Conservation (phyloP, 2,329 filamentous ascomycete genomes). For the Didymella glomerata region DNA sequence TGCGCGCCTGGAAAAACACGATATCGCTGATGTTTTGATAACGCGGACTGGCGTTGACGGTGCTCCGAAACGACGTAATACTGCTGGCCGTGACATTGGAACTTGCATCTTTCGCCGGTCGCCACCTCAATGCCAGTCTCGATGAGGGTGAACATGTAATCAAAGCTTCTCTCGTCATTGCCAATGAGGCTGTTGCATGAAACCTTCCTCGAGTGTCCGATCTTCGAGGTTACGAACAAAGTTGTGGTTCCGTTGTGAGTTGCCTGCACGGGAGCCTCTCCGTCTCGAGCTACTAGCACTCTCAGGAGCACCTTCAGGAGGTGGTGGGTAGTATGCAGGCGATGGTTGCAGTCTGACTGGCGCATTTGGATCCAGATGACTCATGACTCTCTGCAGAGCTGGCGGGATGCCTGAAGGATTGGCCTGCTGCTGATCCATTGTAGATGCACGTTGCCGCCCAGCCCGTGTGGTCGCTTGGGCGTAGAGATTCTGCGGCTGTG, state of each 20-base stretch:
- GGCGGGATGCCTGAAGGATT: conserved; percentile 91
- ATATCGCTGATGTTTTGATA: conserved; percentile 1
- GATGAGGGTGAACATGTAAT: background rate
- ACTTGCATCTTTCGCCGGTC: background rate
- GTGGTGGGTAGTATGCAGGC: conserved; percentile 95
- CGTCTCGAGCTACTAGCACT: conserved; percentile 72
- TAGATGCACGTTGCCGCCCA: conserved; percentile 87
- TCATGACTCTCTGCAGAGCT: conserved; percentile 92
- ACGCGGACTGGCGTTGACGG: background rate
- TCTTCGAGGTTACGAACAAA: conserved; percentile 97
- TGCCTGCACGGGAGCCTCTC: conserved; percentile 76
- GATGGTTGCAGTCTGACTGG: conserved; percentile 95
- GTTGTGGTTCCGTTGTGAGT: conserved; percentile 73
- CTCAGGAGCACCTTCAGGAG: conserved; percentile 80
- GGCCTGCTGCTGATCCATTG: conserved; percentile 93
- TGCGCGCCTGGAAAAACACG: background rate
- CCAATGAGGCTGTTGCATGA: conserved; percentile 77
- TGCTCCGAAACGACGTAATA: conserved; percentile 25
- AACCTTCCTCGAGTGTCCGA: conserved; percentile 90
- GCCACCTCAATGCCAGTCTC: conserved; percentile 14
- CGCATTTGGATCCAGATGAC: conserved; percentile 91
- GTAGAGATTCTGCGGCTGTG: conserved; percentile 75
- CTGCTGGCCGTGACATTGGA: background rate
- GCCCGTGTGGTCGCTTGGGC: conserved; percentile 78
- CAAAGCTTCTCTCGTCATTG: conserved; percentile 55